phyloP scores from a whole-genome alignment of 1,284 basidiomycete genomes.

The Fomitopsis betulina region DNA sequence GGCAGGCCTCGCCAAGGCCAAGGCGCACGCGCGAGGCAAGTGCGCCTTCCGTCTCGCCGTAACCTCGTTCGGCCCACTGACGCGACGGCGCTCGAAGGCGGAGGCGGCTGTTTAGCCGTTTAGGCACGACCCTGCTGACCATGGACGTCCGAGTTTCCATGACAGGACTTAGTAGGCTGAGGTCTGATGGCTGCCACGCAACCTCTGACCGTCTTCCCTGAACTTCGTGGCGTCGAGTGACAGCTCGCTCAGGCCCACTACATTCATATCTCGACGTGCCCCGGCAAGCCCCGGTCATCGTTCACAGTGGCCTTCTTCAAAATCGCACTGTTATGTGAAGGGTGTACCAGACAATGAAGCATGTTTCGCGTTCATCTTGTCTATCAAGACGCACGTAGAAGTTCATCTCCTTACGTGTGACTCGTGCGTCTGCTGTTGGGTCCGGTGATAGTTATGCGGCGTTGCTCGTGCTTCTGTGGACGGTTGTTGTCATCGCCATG shows the following conservation, averaged over 20 bases:
- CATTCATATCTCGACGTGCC: not conserved
- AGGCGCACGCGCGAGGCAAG: not conserved
- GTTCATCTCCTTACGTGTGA: not conserved
- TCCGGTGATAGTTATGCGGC: not conserved
- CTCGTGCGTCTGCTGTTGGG: not conserved
- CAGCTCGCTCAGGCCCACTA: not conserved
- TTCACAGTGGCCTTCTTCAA: not conserved
- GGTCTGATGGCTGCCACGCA: not conserved
- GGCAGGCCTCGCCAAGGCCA: not conserved
- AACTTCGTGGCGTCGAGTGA: not conserved
- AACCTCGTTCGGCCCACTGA: not conserved
- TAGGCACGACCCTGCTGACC: not conserved
- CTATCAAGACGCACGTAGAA: not conserved
- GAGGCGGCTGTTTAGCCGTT: not conserved
- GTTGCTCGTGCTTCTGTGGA: not conserved
- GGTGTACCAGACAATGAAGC: not conserved
- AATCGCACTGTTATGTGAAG: not conserved
- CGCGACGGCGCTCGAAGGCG: not conserved
- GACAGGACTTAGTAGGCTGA: not conserved
- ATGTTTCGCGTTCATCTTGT: not conserved
- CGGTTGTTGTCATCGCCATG: slow-evolving; percentile 1
- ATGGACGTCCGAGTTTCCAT: not conserved
- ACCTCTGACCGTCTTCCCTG: not conserved
- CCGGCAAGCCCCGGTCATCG: not conserved
- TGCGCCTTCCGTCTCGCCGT: not conserved